phyloP scores from a whole-genome alignment of 208 protist species.

The Entamoeba invadens region DNA sequence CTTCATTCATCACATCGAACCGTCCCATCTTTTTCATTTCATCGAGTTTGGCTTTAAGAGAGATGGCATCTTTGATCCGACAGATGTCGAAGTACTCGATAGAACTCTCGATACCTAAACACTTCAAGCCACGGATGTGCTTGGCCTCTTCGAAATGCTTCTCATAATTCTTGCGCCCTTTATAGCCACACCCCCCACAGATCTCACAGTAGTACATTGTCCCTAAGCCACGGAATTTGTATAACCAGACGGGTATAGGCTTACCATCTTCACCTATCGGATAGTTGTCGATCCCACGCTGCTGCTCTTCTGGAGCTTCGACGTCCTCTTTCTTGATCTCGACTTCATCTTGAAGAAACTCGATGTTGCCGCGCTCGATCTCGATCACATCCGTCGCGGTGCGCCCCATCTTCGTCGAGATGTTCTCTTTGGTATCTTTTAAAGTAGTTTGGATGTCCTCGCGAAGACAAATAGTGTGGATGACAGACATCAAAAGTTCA shows the following conservation, averaged over 20 bases:
- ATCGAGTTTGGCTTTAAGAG: not conserved
- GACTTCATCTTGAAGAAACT: not conserved
- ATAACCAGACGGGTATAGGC: constrained; percentile 15
- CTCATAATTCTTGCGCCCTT: not conserved
- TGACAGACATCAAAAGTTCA: not conserved
- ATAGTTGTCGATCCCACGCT: not conserved
- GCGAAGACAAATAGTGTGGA: not conserved
- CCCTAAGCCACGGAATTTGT: constrained; percentile 4
- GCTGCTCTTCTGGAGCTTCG: not conserved
- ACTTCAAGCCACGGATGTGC: not conserved
- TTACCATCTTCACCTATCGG: constrained; percentile 12
- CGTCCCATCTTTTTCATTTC: not conserved
- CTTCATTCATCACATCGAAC: not conserved
- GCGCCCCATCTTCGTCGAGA: not conserved
- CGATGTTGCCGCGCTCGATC: not conserved
- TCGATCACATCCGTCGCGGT: not conserved
- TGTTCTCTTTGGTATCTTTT: not conserved
- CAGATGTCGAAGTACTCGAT: not conserved
- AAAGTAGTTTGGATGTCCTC: not conserved
- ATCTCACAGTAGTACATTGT: constrained; percentile 11
- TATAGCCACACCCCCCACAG: constrained; percentile 6
- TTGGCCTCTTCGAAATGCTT: not conserved
- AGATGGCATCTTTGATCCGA: not conserved
- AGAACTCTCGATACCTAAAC: constrained; percentile 3
- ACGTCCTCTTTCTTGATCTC: not conserved